phyloP scores from a whole-genome alignment of 2,329 filamentous ascomycete genomes.

The Cucurbitaria berberidis region DNA sequence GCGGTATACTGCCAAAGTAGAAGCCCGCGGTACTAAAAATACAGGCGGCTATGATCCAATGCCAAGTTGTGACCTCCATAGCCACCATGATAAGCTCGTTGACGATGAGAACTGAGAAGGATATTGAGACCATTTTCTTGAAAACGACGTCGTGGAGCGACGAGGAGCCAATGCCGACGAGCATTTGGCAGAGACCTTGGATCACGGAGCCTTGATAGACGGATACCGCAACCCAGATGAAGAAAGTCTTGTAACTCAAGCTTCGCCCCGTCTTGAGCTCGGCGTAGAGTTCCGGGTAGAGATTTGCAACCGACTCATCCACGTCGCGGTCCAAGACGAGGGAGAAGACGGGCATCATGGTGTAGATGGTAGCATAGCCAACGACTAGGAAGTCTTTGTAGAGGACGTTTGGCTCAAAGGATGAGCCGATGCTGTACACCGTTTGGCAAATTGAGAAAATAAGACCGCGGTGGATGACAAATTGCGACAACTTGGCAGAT shows the following conservation, averaged over 20 bases:
- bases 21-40: conserved; percentile 81
- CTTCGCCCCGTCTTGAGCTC: conserved; percentile 90
- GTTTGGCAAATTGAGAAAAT: conserved; percentile 97
- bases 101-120: conserved; percentile 87
- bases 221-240: conserved; percentile 93
- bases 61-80: conserved; percentile 96
- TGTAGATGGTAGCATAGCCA: conserved; percentile 95
- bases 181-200: conserved; percentile 88
- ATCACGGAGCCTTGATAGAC: conserved; percentile 96
- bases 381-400: conserved; percentile 97
- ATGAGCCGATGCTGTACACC: conserved; percentile 91
- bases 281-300: conserved; percentile 97
- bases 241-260: conserved; percentile 91
- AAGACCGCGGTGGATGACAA: conserved; percentile 95
- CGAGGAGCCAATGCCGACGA: conserved; percentile 71
- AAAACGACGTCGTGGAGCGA: conserved; percentile 15
- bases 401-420: conserved; percentile 90
- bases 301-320: conserved; percentile 87
- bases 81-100: conserved; percentile 98
- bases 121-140: conserved; percentile 80
- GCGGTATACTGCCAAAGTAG: conserved; percentile 84
- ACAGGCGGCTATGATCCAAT: conserved; percentile 85
- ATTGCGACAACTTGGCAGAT: conserved; percentile 92
- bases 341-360: conserved; percentile 88
- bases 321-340: conserved; percentile 95